Evolutionary conservation across 2,329 filamentous ascomycete genomes (phyloP).

Genomic region (Ascochyta rabiei): DNA sequence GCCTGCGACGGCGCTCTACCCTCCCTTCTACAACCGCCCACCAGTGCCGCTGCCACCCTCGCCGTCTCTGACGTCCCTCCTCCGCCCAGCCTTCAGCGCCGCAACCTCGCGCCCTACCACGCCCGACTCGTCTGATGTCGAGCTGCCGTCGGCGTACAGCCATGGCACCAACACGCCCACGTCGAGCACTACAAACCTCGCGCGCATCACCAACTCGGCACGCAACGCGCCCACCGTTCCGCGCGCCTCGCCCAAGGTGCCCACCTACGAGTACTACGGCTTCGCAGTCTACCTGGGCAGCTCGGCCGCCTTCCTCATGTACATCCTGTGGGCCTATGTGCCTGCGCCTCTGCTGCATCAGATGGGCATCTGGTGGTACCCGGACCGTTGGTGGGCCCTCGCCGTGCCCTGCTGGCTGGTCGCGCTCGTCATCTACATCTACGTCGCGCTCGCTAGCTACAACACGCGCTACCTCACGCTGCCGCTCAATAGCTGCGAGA

Average conservation of each 20-base stretch:
- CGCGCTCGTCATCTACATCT: slow-evolving; percentile 88
- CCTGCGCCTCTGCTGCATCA: slow-evolving; percentile 90
- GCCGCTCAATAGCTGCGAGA: slow-evolving; percentile 79
- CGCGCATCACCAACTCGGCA: slow-evolving; percentile 64
- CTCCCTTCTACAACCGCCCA: slow-evolving; percentile 97
- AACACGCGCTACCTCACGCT: slow-evolving; percentile 90
- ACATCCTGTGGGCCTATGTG: slow-evolving; percentile 84
- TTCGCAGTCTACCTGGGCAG: slow-evolving; percentile 95
- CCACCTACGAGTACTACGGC: slow-evolving; percentile 99
- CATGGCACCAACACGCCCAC: slow-evolving; percentile 37
- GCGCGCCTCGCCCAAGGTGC: slow-evolving; percentile 87
- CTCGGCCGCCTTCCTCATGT: slow-evolving; percentile 76
- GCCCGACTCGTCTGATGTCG: slow-evolving; percentile 88
- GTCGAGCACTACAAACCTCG: slow-evolving; percentile 63
- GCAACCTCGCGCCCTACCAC: slow-evolving; percentile 80
- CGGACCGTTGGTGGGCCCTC: slow-evolving; percentile 96
- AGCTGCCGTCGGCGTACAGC: slow-evolving; percentile 49
- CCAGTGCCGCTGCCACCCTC: slow-evolving; percentile 92
- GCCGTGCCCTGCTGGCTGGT: slow-evolving; percentile 91
- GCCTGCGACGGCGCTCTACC: slow-evolving; percentile 58
- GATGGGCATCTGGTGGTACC: slow-evolving; percentile 94
- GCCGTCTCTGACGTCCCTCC: slow-evolving; percentile 87
- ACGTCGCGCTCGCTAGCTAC: slow-evolving; percentile 87
- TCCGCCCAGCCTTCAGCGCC: slow-evolving; percentile 70
- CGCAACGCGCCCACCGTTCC: slow-evolving; percentile 70